Percentiles rank a stretch among this genome's conserved stretches.
Conservation (phyloP, 768 basidiomycete species). For the Tricholomella constricta region DNA sequence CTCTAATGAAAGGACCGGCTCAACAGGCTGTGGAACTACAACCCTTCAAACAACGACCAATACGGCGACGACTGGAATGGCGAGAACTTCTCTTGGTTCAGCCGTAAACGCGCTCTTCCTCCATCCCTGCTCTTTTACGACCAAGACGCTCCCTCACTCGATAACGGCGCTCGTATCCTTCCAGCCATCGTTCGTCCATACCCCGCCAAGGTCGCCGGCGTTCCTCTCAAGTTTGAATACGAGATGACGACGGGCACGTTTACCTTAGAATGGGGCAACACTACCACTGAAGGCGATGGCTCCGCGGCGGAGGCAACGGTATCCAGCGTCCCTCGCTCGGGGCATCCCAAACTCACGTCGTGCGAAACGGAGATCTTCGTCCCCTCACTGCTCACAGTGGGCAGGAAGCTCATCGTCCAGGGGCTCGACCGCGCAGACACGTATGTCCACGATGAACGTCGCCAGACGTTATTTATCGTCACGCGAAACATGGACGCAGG, state of each 20-base stretch:
- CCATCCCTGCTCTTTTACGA: slow-evolving; percentile 54
- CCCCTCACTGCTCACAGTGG: slow-evolving; percentile 61
- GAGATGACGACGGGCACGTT: slow-evolving; percentile 76
- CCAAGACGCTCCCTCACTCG: slow-evolving; percentile 69
- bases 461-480: slow-evolving; percentile 78
- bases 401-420: slow-evolving; percentile 56
- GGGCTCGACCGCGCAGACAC: slow-evolving; percentile 54
- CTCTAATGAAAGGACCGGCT: not conserved
- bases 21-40: slow-evolving; percentile 90
- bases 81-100: slow-evolving; percentile 98
- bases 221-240: slow-evolving; percentile 73
- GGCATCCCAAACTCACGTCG: slow-evolving; percentile 44
- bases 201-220: slow-evolving; percentile 86
- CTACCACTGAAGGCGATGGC: slow-evolving; percentile 18
- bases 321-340: slow-evolving; percentile 39
- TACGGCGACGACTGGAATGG: slow-evolving; percentile 92
- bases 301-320: slow-evolving; percentile 21
- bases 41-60: slow-evolving; percentile 79
- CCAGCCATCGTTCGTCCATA: slow-evolving; percentile 86
- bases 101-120: slow-evolving; percentile 57
- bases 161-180: slow-evolving; percentile 82
- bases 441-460: slow-evolving; percentile 59
- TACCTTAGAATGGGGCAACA: slow-evolving; percentile 63
- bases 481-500: slow-evolving; percentile 44
- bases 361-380: slow-evolving; percentile 83